Base-by-base conservation (phyloP, 768 basidiomycete genomes). In the Suillus occidentalis region DNA sequence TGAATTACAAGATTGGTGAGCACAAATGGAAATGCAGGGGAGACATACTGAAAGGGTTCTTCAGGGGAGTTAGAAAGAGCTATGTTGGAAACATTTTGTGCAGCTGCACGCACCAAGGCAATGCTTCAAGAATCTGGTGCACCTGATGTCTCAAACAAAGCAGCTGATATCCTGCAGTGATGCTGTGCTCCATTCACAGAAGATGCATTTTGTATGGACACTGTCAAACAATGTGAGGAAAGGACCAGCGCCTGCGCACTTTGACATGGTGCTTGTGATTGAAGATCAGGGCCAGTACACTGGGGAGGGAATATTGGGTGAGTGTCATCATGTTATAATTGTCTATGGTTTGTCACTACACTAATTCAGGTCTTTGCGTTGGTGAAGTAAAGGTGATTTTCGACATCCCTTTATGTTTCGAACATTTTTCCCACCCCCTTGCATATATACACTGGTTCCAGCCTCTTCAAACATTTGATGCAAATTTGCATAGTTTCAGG, bases 1-100 rank as follows among this genome's bases (percentile, higher is more conserved):
- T 73, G 14, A 72, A 75, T 56, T 10, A 60, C 25, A 72, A 72
- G 64, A 57, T 67, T 22, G 66, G 73, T 73, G 55, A 68, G 69
- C 22, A 18, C 20, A 14, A 42, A 42, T 36, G 5, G 10, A 6
- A 25, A 53, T 28, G 25, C 7, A 28, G 10, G 25, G 13, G n/a
- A 58, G 36, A 62, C 34, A 65, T 42, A 16, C 2, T 10, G 13
- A 7, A 20, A 45, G 20, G 20, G 43, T n/a, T 45, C 20, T 45
- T 12, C n/a, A 67, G 66, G 66, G 3, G 36, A 67, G 43, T 34
- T 62, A 14, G 66, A 67, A 39, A 42, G 36, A 20, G 65, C 60
- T 2, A 67, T 65, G 66, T 28, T 64, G 2, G 25, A 60, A 13
- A 55, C 42, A 3, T 67, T 67, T 39, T 67, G 66, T 20, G 63